Conservation (phyloP, 164 flowering plant species). For the Stephania yunnanensis region DNA sequence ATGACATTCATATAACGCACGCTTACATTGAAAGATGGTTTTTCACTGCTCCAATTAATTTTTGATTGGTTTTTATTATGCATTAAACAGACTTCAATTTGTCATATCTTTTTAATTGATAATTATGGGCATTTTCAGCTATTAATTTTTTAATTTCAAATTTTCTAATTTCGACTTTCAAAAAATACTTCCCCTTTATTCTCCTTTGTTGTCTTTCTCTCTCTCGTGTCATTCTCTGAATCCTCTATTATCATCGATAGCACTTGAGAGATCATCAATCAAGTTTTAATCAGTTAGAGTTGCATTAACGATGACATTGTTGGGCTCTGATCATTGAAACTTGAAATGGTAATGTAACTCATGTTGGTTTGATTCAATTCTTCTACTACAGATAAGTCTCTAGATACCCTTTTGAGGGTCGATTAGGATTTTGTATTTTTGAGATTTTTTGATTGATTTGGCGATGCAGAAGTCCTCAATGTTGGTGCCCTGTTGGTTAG, state of each 20-base stretch:
- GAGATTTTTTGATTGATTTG: background rate
- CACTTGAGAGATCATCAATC: too few species aligned
- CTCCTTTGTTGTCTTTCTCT: background rate
- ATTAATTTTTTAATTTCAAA: too few species aligned
- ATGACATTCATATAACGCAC: background rate
- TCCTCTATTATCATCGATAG: background rate
- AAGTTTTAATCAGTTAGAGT: too few species aligned
- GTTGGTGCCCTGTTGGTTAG: slow-evolving; percentile 83
- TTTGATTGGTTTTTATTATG: too few species aligned
- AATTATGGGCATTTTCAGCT: too few species aligned
- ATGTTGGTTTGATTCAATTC: background rate
- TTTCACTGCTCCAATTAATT: too few species aligned
- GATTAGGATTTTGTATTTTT: background rate
- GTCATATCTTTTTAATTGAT: too few species aligned
- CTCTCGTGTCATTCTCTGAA: slow-evolving; percentile 5
- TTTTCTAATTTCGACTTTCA: too few species aligned
- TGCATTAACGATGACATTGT: background rate
- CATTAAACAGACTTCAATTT: too few species aligned
- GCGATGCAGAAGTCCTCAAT: slow-evolving; percentile 25
- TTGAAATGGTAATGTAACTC: background rate
- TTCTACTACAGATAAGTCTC: background rate
- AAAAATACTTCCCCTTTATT: background rate
- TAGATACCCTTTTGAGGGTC: too few species aligned
- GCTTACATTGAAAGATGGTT: background rate
- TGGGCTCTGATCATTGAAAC: background rate